These are phyloP conservation scores for Boeremia exigua DNA, from an alignment of 2,329 filamentous ascomycete genomes.

Conservation along the genomic window DNA sequence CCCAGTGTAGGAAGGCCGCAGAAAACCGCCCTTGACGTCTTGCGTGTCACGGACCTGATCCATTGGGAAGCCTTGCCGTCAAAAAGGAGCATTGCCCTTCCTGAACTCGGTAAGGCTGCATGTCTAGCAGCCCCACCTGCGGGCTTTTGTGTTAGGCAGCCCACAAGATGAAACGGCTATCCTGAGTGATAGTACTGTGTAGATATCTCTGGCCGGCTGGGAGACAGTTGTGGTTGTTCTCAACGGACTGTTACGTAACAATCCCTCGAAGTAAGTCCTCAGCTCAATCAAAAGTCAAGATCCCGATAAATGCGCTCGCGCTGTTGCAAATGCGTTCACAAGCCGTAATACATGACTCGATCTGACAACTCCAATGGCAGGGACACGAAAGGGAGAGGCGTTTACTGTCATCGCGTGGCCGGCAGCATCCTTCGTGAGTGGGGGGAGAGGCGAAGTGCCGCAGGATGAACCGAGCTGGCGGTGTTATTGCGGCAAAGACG, in stretches of 20 bases:
- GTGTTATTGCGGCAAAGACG: not conserved
- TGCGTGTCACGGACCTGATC: not conserved
- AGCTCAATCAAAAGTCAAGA: not conserved
- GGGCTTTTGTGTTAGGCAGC: constrained; percentile 1
- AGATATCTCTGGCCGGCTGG: not conserved
- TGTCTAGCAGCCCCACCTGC: not conserved
- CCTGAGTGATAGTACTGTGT: not conserved
- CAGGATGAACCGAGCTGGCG: not conserved
- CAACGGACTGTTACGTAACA: not conserved
- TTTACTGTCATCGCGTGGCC: not conserved
- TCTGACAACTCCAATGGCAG: not conserved
- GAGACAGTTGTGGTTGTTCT: not conserved
- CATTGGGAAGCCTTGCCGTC: not conserved
- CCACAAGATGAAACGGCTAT: constrained; percentile 9
- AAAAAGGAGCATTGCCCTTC: not conserved
- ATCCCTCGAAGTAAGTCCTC: no score
- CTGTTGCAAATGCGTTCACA: not conserved
- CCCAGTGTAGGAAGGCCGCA: not conserved
- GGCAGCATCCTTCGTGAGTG: constrained; percentile 5
- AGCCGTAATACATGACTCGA: constrained; percentile 1
- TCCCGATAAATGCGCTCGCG: not conserved
- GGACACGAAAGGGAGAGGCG: constrained; percentile 6
- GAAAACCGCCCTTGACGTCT: not conserved
- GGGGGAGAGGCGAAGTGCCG: not conserved
- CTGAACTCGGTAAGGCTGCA: not conserved